Base-by-base conservation (phyloP, 106 monocot species). In the Triglochin maritima region DNA sequence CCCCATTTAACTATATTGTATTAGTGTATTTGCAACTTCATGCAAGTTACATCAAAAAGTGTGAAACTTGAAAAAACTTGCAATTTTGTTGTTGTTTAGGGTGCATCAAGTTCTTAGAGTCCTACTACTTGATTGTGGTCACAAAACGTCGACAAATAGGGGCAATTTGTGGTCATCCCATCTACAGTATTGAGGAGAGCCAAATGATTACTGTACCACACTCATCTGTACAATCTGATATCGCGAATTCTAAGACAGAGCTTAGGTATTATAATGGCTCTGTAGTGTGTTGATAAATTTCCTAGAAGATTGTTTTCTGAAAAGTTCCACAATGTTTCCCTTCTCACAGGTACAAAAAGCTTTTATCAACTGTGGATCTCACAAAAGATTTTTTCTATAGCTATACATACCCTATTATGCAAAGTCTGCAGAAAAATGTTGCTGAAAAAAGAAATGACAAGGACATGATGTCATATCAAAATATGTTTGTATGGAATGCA, bases 371-470 rank as follows among this genome's bases (percentile, higher is more conserved):
- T 66, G 88, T 98, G 50, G 98, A 98, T 71, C 88, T 98, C 56
- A 98, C 92, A 44, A 98, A 92, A 70, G 92, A 98, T 69, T 98
- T 98, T 68, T 98, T 84, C 79, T 98, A 82, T 66, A 98, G 92
- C 69, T 92, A 98, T 72, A 98, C 91, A 49, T 98, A 98, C 60
- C 98, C 98, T 12, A 86, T 98, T 72, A 98, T 98, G 98, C 80
- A 81, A 68, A 82, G 70, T 67, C 79, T 98, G 57, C 98, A 98
- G 74, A 83, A 82, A 66, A 98, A 92, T 75, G 84, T 89, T 45
- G 56, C 76, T 57, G 66, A 80, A 44, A 56, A 29, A 29, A 29
- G 29, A 29, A 29, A 57, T 9, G 73, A 66, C 9, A 74, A 12
- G 52, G 77, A 72, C 72, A 82, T 81, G 62, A 82, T 92, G 79